Evolutionary conservation across 129 eudicot species (phyloP), one percentile per base, ranked within the genome.

Genomic region (Helianthus tuberosus): DNA sequence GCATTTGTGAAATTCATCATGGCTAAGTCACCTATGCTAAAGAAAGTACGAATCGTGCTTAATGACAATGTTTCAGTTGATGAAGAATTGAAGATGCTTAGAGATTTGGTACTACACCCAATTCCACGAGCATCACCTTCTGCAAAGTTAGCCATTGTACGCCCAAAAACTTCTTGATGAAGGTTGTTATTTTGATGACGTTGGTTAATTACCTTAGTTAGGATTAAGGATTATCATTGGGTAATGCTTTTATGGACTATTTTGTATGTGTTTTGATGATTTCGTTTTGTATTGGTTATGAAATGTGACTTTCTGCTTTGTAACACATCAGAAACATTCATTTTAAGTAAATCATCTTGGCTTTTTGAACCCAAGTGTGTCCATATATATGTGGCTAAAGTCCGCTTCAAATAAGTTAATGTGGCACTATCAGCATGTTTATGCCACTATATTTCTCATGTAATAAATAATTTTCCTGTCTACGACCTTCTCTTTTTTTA

Each of bases 71-170:
- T 25, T 25, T 25, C 29, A 0, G 29, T 25, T 25, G 29, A 25
- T 25, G 29, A 25, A 25, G 29, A 25, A 25, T 25, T 25, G 29
- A 25, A 25, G 29, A 25, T 25, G 54, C 15, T 50, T 50, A 50
- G 13, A 50, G 54, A 50, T 13, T 50, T 25, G 29, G 29, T 25
- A 25, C 29, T 25, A 25, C 29, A 12, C 14, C 2, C 13, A 5
- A 10, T 47, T 29, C 49, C 39, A 15, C 51, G 70, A 8, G 78
- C 78, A 62, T 73, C 70, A 47, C 62, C 71, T 16, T 14, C 12
- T 11, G 77, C 68, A 5, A 25, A 72, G 4, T 2, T 62, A 15
- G 11, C 49, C 16, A 47, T 35, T 15, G 51, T 25, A 6, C 27
- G 73, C 57, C 20, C 12, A 64, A 14, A 59, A 59, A 1, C 7